Conservation (phyloP, 495 filamentous ascomycete species). For the Penicillium turbatum region DNA sequence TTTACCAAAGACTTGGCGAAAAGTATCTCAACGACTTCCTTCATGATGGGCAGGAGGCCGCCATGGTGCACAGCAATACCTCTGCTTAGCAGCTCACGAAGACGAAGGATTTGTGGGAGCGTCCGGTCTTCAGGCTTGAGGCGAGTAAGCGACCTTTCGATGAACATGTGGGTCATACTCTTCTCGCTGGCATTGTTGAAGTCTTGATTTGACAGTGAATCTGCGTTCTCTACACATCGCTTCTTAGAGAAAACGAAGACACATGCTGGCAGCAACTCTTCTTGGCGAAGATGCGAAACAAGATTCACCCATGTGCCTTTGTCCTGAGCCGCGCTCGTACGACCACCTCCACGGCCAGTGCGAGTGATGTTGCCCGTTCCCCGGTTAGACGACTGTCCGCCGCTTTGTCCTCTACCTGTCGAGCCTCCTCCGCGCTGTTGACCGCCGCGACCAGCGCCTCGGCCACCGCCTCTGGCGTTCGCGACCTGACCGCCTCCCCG, state of each 20-base stretch:
- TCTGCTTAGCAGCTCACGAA: conserved; percentile 78
- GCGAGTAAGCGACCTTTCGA: conserved; percentile 90
- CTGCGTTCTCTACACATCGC: conserved; percentile 93
- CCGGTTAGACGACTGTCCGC: conserved; percentile 50
- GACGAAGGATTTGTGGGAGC: conserved; percentile 82
- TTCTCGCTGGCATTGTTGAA: conserved; percentile 90
- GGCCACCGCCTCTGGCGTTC: conserved; percentile 29
- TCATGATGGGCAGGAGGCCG: conserved; percentile 91
- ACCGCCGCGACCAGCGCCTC: conserved; percentile 16
- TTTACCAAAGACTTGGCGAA: conserved; percentile 95
- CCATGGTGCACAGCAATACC: conserved; percentile 97
- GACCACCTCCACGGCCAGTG: conserved; percentile 75
- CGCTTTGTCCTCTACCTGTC: conserved; percentile 52
- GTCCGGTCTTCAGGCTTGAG: conserved; percentile 85
- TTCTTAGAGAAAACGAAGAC: conserved; percentile 99
- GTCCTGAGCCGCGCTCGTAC: conserved; percentile 86
- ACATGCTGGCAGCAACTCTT: conserved; percentile 81
- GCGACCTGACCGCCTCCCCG: conserved; percentile 42
- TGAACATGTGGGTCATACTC: conserved; percentile 94
- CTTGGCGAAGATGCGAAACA: conserved; percentile 83
- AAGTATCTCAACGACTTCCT: conserved; percentile 94
- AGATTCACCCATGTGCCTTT: conserved; percentile 96
- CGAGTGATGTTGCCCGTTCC: conserved; percentile 84
- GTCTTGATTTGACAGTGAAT: conserved; percentile 90
- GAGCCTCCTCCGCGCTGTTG: conserved; percentile 46